These are phyloP conservation scores for Solanum hybrid DNA, from an alignment of 305 asterid species.

Conservation along the genomic window DNA sequence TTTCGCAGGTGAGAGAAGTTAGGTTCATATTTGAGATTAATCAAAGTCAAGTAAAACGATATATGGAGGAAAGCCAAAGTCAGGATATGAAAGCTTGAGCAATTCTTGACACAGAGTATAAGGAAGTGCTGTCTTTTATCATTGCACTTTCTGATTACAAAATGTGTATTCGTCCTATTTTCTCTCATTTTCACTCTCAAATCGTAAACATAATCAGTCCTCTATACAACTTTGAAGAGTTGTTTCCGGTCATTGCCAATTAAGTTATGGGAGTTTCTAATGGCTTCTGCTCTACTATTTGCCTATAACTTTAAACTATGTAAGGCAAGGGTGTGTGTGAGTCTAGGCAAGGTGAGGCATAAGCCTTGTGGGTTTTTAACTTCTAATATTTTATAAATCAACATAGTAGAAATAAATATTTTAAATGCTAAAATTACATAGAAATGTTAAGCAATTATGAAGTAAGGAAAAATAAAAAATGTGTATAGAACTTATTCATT, in stretches of 20 bases:
- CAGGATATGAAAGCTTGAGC: background rate
- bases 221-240: background rate
- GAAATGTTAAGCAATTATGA: background rate
- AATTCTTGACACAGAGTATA: background rate
- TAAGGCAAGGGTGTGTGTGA: background rate
- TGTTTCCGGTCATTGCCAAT: background rate
- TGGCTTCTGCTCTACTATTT: background rate
- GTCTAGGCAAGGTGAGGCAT: background rate
- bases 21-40: slow-evolving; percentile 11
- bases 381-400: background rate
- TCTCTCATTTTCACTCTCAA: background rate
- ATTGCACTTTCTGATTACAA: background rate
- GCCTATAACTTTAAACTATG: background rate
- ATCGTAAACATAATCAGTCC: background rate
- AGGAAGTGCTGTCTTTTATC: background rate
- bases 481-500: background rate
- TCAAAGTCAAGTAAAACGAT: background rate
- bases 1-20: slow-evolving; percentile 12
- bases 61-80: background rate
- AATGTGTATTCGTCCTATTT: background rate
- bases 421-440: background rate
- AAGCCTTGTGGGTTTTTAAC: background rate
- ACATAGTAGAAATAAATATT: background rate
- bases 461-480: background rate
- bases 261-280: background rate